Evolutionary conservation across 2,329 filamentous ascomycete genomes (phyloP).

Genomic region (Peltaster fructicola): DNA sequence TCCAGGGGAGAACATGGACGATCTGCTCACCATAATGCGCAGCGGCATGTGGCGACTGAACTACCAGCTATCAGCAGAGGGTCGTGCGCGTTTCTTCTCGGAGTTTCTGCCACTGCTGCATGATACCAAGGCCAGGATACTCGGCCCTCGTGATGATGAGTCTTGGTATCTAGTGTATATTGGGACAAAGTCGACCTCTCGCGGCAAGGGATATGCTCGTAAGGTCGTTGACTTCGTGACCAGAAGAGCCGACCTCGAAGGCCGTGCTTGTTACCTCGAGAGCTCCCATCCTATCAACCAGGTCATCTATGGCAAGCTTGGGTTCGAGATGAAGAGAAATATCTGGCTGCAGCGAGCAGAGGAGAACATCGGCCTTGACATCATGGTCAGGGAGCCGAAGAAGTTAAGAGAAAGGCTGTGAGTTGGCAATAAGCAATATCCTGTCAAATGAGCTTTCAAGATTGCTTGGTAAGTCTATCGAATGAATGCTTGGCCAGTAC

Average conservation of each 20-base stretch:
- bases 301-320: constrained; percentile 56
- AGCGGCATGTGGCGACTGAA: constrained; percentile 62
- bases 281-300: constrained; percentile 53
- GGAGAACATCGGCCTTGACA: constrained; percentile 48
- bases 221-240: constrained; percentile 56
- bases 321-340: constrained; percentile 48
- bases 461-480: no score
- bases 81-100: constrained; percentile 54
- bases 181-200: constrained; percentile 52
- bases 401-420: no score
- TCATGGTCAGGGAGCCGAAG: constrained; percentile 62
- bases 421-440: no score
- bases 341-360: constrained; percentile 43
- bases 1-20: constrained; percentile 56
- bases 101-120: constrained; percentile 63
- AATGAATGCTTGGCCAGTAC: no score
- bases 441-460: no score
- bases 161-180: constrained; percentile 75
- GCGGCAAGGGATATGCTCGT: constrained; percentile 54
- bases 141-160: constrained; percentile 45
- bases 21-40: constrained; percentile 52
- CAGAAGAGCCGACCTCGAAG: constrained; percentile 47
- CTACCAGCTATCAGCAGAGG: constrained; percentile 57
- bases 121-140: constrained; percentile 49
- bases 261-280: constrained; percentile 58